Evolutionary conservation across 306 rosid species (phyloP).

Genomic region (Rosa multiflora): DNA sequence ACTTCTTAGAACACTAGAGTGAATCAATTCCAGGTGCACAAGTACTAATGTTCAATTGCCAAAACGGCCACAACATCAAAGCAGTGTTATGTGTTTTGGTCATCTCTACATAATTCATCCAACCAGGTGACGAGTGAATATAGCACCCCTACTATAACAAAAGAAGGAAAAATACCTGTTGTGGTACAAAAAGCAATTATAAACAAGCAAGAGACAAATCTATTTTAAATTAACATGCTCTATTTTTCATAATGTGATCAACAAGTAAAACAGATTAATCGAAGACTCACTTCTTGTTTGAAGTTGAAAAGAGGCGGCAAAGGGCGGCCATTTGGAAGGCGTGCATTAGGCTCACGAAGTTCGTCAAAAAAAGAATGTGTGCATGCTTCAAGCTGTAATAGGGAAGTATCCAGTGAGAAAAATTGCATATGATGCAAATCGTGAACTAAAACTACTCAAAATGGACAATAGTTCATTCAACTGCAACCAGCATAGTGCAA

Average conservation of each 20-base stretch:
- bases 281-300: slow-evolving; percentile 78
- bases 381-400: slow-evolving; percentile 87
- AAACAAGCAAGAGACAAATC: not conserved
- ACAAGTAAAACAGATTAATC: slow-evolving; percentile 17
- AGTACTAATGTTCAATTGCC: not conserved
- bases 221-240: not conserved
- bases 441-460: slow-evolving; percentile 4
- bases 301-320: slow-evolving; percentile 88
- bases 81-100: not conserved
- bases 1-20: not conserved
- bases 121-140: not conserved
- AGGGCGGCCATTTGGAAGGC: slow-evolving; percentile 81
- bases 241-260: not conserved
- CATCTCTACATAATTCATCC: not conserved
- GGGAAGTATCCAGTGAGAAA: slow-evolving; percentile 19
- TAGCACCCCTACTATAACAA: not conserved
- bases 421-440: not conserved
- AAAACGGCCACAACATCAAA: not conserved
- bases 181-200: not conserved
- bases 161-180: not conserved
- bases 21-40: not conserved
- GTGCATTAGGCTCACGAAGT: slow-evolving; percentile 83
- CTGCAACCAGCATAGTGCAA: slow-evolving; percentile 1
- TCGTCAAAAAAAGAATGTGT: slow-evolving; percentile 91
- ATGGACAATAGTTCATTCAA: slow-evolving; percentile 9